phyloP scores from a whole-genome alignment of 2,329 filamentous ascomycete genomes.

The Xylariaceae sp. region DNA sequence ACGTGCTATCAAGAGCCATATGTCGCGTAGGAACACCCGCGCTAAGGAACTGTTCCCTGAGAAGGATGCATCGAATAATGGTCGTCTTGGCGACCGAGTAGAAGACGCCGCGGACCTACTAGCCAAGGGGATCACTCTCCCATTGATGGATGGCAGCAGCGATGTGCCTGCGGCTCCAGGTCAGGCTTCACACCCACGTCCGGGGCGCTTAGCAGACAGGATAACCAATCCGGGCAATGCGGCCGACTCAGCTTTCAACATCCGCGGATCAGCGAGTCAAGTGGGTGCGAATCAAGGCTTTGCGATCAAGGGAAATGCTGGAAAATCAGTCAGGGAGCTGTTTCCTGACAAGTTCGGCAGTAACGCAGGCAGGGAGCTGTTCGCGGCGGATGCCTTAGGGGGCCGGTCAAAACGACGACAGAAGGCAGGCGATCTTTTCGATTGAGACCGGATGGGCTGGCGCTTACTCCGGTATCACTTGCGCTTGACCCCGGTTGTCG shows the following conservation, averaged over 20 bases:
- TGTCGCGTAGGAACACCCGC: slow-evolving; percentile 29
- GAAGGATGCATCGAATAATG: slow-evolving; percentile 37
- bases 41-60: slow-evolving; percentile 45
- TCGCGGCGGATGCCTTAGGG: slow-evolving; percentile 52
- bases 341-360: slow-evolving; percentile 60
- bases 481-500: too few relatives aligned
- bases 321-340: slow-evolving; percentile 55
- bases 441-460: slow-evolving; percentile 36
- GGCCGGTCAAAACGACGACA: slow-evolving; percentile 57
- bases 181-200: slow-evolving; percentile 23
- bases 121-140: slow-evolving; percentile 42
- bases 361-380: slow-evolving; percentile 67
- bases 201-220: slow-evolving; percentile 31
- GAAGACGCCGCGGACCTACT: slow-evolving; percentile 51
- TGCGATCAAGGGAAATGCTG: slow-evolving; percentile 62
- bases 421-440: slow-evolving; percentile 70
- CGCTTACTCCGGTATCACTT: too few relatives aligned
- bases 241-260: slow-evolving; percentile 45
- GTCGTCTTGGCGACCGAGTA: slow-evolving; percentile 47
- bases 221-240: slow-evolving; percentile 26
- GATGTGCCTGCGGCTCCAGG: slow-evolving; percentile 29
- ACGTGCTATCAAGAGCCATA: slow-evolving; percentile 41
- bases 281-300: slow-evolving; percentile 47
- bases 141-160: slow-evolving; percentile 40
- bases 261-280: slow-evolving; percentile 53